Evolutionary conservation across 2,329 filamentous ascomycete genomes (phyloP).

Genomic region (Piedraia hortae): DNA sequence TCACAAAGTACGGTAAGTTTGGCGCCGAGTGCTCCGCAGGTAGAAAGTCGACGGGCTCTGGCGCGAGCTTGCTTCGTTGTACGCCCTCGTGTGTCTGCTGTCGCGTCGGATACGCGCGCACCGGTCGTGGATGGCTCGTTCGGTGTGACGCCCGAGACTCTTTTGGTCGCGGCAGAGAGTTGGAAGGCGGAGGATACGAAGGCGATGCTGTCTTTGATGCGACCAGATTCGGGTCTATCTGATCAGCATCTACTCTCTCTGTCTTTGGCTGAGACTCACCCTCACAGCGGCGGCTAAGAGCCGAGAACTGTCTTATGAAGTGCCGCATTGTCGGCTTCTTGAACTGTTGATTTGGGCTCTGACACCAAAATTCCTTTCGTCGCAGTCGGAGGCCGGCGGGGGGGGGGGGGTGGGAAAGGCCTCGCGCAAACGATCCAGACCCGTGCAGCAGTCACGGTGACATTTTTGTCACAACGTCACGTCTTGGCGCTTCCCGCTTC

Average conservation of each 20-base stretch:
- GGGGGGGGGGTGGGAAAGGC: not conserved
- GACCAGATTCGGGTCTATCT: slow-evolving; percentile 10
- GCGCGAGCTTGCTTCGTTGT: slow-evolving; percentile 5
- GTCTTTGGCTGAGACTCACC: slow-evolving; percentile 1
- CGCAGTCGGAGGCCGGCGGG: slow-evolving; percentile 9
- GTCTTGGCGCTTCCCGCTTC: too few relatives aligned
- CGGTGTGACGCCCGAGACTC: slow-evolving; percentile 12
- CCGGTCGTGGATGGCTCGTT: slow-evolving; percentile 10
- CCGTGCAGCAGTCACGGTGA: slow-evolving; percentile 1
- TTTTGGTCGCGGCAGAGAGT: slow-evolving; percentile 13
- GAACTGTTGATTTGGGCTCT: slow-evolving; percentile 15
- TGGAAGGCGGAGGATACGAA: slow-evolving; percentile 9
- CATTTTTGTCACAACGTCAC: slow-evolving; percentile 1
- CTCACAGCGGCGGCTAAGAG: slow-evolving; percentile 5
- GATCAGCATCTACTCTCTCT: too few relatives aligned
- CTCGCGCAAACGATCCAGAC: not conserved
- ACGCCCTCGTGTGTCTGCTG: slow-evolving; percentile 6
- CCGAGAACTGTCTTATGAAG: slow-evolving; percentile 17
- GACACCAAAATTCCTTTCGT: slow-evolving; percentile 13
- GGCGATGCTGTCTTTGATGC: slow-evolving; percentile 11
- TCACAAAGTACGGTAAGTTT: slow-evolving; percentile 39
- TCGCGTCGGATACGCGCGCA: slow-evolving; percentile 12
- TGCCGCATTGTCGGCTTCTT: slow-evolving; percentile 13
- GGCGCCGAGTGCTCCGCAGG: slow-evolving; percentile 13
- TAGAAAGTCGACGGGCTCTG: slow-evolving; percentile 6